Evolutionary conservation across 2,329 filamentous ascomycete species (phyloP).

Genomic region (Diaporthe amygdali): DNA sequence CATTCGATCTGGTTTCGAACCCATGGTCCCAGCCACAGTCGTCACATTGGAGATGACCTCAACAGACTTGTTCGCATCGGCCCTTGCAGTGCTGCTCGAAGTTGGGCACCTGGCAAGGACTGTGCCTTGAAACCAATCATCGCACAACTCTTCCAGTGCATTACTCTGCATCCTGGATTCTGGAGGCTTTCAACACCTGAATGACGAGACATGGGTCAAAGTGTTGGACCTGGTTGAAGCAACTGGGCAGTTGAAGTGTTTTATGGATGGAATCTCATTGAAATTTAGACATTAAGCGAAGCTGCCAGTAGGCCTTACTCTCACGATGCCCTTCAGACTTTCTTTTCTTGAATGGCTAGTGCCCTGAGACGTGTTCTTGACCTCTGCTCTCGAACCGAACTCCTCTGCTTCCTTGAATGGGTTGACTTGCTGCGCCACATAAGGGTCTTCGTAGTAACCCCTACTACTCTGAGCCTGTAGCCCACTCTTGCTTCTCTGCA

Average conservation of each 20-base stretch:
- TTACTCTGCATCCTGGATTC: no score
- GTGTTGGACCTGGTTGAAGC: neutral
- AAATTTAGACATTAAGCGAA: neutral
- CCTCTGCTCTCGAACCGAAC: slow-evolving; percentile 11
- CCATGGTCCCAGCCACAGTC: neutral
- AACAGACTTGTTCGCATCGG: neutral
- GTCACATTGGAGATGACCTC: no score
- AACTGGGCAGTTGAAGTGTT: no score
- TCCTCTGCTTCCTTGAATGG: slow-evolving; percentile 11
- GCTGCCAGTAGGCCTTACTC: neutral
- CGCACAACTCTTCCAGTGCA: neutral
- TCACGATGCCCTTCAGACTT: neutral
- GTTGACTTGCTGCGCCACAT: slow-evolving; percentile 19
- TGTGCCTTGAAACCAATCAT: neutral
- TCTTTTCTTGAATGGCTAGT: neutral
- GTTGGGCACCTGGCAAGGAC: no score
- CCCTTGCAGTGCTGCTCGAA: neutral
- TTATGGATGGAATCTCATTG: neutral
- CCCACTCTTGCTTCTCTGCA: slow-evolving; percentile 15
- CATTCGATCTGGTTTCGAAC: neutral
- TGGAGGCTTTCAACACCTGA: neutral
- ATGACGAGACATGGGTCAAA: neutral
- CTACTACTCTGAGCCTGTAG: neutral
- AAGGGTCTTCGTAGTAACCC: slow-evolving; percentile 14
- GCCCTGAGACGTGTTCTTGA: neutral